phyloP scores from a whole-genome alignment of 805 yeast species.

The Cyberlindnera misumaiensis region DNA sequence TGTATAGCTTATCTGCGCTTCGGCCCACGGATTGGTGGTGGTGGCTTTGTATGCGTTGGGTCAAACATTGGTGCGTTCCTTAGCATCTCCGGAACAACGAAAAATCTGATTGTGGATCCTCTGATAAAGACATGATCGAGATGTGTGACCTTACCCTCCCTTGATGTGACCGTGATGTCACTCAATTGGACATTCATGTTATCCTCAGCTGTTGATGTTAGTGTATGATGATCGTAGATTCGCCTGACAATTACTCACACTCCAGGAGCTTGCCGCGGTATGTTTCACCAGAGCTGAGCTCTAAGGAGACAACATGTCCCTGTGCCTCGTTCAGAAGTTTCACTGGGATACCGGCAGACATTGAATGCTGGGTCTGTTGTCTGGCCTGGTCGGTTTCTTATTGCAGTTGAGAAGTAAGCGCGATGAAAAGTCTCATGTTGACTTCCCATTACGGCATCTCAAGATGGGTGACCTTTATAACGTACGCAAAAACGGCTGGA shows the following conservation, averaged over 20 bases:
- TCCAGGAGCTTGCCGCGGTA: slow-evolving; percentile 84
- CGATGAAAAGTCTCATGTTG: not conserved
- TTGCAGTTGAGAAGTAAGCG: not conserved
- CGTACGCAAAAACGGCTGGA: not conserved
- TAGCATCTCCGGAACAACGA: slow-evolving; percentile 83
- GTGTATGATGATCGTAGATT: not conserved
- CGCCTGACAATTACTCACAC: slow-evolving; percentile 28
- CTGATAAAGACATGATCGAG: slow-evolving; percentile 83
- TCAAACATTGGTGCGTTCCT: slow-evolving; percentile 86
- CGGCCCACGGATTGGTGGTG: slow-evolving; percentile 67
- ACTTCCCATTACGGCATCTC: not conserved
- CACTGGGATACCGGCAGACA: slow-evolving; percentile 66
- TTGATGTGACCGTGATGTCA: slow-evolving; percentile 73
- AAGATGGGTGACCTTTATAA: not conserved
- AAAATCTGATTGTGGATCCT: slow-evolving; percentile 82
- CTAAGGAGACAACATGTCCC: slow-evolving; percentile 82
- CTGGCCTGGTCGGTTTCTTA: not conserved
- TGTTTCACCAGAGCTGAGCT: slow-evolving; percentile 76
- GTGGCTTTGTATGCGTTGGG: slow-evolving; percentile 50
- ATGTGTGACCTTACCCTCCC: slow-evolving; percentile 68
- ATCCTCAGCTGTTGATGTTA: slow-evolving; percentile 46
- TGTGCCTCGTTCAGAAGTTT: slow-evolving; percentile 82
- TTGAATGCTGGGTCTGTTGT: slow-evolving; percentile 1
- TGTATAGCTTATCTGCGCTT: slow-evolving; percentile 24
- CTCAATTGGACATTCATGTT: slow-evolving; percentile 87